These are phyloP conservation scores for Aphanomyces euteiches DNA, from an alignment of 352 stramenopile species.

Conservation along the genomic window DNA sequence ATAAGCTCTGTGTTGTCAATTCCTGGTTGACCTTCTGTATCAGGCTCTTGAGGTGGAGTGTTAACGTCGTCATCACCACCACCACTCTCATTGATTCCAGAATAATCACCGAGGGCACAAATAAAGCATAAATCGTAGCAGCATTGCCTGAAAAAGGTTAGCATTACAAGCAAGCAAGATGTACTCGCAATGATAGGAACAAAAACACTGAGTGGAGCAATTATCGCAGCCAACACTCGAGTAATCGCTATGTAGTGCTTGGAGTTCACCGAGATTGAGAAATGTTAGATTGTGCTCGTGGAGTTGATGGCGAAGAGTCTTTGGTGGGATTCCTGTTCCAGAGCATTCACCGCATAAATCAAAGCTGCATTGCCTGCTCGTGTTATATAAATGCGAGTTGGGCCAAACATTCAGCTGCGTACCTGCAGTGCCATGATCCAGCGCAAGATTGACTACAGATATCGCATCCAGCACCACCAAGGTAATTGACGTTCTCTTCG, in stretches of 20 bases:
- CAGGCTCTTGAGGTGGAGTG: neutral
- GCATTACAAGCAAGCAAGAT: neutral
- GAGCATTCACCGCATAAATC: conserved; percentile 9
- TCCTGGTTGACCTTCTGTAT: neutral
- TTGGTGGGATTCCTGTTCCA: neutral
- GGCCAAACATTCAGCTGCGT: neutral
- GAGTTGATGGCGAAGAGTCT: neutral
- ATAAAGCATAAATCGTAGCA: conserved; percentile 10
- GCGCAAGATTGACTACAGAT: neutral
- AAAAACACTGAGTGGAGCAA: neutral
- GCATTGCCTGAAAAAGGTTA: neutral
- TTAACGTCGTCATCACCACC: neutral
- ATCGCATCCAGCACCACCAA: neutral
- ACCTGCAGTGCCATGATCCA: conserved; percentile 1
- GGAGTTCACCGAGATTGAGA: neutral
- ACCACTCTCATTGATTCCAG: too few relatives aligned
- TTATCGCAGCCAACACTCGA: neutral
- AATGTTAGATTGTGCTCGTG: conserved; percentile 5
- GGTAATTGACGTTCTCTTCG: neutral
- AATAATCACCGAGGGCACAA: neutral
- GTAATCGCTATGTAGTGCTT: neutral
- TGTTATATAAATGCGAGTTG: neutral
- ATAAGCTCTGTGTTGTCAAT: too few relatives aligned
- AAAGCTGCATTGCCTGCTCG: neutral
- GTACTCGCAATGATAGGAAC: conserved; percentile 10